A percentile compares a stretch with the other conserved stretches of the same genome.
These are phyloP conservation scores for Elaeis oleifera DNA, from an alignment of 202 grass and related monocot species.

Conservation along the genomic window DNA sequence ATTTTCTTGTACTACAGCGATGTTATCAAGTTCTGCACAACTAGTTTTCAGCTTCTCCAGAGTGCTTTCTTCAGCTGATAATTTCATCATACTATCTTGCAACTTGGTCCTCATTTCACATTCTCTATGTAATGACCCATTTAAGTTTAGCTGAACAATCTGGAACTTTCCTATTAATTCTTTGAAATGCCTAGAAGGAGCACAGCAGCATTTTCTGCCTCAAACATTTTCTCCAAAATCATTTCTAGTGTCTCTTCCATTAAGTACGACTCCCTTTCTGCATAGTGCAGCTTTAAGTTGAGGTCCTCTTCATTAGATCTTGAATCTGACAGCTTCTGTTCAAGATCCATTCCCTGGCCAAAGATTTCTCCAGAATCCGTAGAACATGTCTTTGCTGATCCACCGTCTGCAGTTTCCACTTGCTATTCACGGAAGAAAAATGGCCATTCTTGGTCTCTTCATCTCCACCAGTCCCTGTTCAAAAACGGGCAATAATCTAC, in stretches of 20 bases:
- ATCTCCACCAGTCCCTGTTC: constrained; percentile 30
- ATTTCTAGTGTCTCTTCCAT: constrained; percentile 50
- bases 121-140: constrained; percentile 28
- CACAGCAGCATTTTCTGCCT: constrained; percentile 52
- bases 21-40: neutral
- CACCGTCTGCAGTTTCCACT: constrained; percentile 25
- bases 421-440: constrained; percentile 23
- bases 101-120: constrained; percentile 31
- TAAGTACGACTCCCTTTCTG: constrained; percentile 38
- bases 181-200: constrained; percentile 44
- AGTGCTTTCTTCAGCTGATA: constrained; percentile 18
- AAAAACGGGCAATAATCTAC: constrained; percentile 20
- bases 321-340: constrained; percentile 39
- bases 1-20: constrained; percentile 1
- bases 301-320: constrained; percentile 39
- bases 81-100: constrained; percentile 26
- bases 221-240: constrained; percentile 42
- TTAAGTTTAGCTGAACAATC: constrained; percentile 25
- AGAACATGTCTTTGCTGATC: constrained; percentile 44
- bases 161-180: constrained; percentile 44
- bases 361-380: constrained; percentile 66
- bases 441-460: constrained; percentile 34
- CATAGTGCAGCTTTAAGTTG: constrained; percentile 34
- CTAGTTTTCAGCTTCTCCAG: constrained; percentile 8
- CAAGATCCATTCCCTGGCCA: constrained; percentile 59